Percentiles rank a stretch among this genome's conserved stretches.
Conservation (phyloP, 2,329 filamentous ascomycete genomes). For the Pseudocercospora vitis region DNA sequence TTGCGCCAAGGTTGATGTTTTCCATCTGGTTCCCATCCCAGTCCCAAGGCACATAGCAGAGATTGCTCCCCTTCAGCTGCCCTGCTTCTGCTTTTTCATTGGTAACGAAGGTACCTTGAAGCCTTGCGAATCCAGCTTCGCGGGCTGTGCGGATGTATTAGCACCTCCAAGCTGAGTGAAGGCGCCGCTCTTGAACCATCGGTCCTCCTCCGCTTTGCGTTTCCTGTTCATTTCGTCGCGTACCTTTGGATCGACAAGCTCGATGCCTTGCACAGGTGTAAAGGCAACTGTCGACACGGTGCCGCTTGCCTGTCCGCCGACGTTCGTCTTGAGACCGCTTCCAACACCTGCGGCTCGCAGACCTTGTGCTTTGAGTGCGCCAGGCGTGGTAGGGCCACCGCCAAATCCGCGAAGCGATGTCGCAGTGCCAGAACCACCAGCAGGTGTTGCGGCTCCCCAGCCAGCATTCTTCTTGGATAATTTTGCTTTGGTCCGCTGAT, state of each 20-base stretch:
- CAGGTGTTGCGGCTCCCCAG: slow-evolving; percentile 69
- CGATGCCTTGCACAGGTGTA: slow-evolving; percentile 89
- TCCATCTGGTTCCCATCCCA: background rate
- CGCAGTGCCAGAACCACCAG: slow-evolving; percentile 67
- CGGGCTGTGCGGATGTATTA: slow-evolving; percentile 31
- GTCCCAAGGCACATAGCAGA: too few relatives aligned
- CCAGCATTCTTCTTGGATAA: slow-evolving; percentile 93
- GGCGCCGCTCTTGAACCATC: slow-evolving; percentile 96
- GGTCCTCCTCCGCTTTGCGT: slow-evolving; percentile 88
- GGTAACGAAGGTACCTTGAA: slow-evolving; percentile 84
- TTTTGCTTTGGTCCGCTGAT: slow-evolving; percentile 89
- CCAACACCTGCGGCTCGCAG: slow-evolving; percentile 81
- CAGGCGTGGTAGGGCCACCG: slow-evolving; percentile 60
- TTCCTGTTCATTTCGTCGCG: slow-evolving; percentile 86
- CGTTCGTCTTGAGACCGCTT: slow-evolving; percentile 33
- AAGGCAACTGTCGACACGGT: slow-evolving; percentile 79
- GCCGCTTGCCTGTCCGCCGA: slow-evolving; percentile 50
- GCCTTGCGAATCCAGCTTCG: slow-evolving; percentile 60
- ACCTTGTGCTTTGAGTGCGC: slow-evolving; percentile 74
- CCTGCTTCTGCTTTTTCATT: slow-evolving; percentile 61
- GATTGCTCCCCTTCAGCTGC: background rate
- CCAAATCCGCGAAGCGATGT: slow-evolving; percentile 78
- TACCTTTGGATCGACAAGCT: slow-evolving; percentile 91
- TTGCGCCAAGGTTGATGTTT: background rate
- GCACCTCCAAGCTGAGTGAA: slow-evolving; percentile 77